Evolutionary conservation across 1,284 basidiomycete genomes (phyloP).

Genomic region (Sanghuangporus baumii): DNA sequence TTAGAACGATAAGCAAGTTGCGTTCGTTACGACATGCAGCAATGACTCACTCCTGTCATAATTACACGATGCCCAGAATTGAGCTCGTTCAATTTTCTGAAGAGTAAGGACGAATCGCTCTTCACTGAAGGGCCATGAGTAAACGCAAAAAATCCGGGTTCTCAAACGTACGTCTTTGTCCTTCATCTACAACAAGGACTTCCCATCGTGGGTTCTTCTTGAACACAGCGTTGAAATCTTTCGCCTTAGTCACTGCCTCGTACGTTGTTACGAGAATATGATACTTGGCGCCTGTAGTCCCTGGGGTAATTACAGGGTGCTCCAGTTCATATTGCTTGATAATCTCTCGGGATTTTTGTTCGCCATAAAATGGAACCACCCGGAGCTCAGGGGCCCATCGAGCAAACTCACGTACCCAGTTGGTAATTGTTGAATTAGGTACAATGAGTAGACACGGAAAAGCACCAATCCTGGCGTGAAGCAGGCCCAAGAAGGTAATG

Average conservation of each 20-base stretch:
- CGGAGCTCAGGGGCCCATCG: slow-evolving; percentile 84
- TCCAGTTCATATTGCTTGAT: slow-evolving; percentile 81
- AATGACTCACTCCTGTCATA: slow-evolving; percentile 72
- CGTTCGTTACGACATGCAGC: background rate
- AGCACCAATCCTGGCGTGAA: slow-evolving; percentile 55
- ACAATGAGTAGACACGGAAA: slow-evolving; percentile 87
- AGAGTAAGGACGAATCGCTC: slow-evolving; percentile 74
- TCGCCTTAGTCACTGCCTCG: slow-evolving; percentile 63
- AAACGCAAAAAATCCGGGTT: slow-evolving; percentile 1
- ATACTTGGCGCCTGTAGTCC: slow-evolving; percentile 56
- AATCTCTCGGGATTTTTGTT: slow-evolving; percentile 72
- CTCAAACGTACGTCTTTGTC: slow-evolving; percentile 69
- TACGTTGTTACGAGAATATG: slow-evolving; percentile 91
- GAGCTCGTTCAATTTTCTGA: slow-evolving; percentile 78
- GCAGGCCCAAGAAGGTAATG: slow-evolving; percentile 76
- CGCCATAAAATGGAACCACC: slow-evolving; percentile 80
- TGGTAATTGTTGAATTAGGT: slow-evolving; percentile 90
- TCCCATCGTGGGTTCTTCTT: slow-evolving; percentile 87
- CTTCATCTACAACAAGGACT: slow-evolving; percentile 87
- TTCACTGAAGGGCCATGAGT: slow-evolving; percentile 53
- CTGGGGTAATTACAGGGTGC: slow-evolving; percentile 40
- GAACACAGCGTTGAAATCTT: slow-evolving; percentile 73
- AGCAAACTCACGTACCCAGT: slow-evolving; percentile 85
- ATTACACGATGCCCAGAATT: slow-evolving; percentile 80
- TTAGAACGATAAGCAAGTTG: slow-evolving; percentile 1